Base-by-base conservation (phyloP, 2,329 filamentous ascomycete species). In the Chaetomiaceae sp. region DNA sequence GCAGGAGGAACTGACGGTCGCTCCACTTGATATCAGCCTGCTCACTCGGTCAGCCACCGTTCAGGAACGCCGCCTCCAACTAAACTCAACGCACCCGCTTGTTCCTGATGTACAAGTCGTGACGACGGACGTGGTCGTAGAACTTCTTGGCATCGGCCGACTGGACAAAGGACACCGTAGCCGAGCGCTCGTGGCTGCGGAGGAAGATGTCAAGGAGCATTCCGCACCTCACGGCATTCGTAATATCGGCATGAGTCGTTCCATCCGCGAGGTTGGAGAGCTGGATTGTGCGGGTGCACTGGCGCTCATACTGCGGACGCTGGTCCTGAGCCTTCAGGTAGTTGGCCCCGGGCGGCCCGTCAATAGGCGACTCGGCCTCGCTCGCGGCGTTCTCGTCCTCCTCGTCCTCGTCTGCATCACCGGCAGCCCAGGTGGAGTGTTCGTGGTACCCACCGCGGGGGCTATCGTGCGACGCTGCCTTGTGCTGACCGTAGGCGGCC, bases 11-110 rank as follows among this genome's bases (percentile, higher is more conserved):
- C 57, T 90, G 86, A 11, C 79, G 77, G 29, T 87, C 78, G 42
- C 74, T 76, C 87, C 86, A 91, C 49, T 70, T 71, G 30, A 86
- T 71, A 12, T 81, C 73, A 38, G 89, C 69, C 84, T 90, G 48
- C 39, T 14, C 34, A 10, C 30, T 18, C 27, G 9, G 30, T 40
- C 36, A 48, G 44, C 38, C 22, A 22, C 18, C 27, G 8, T 30
- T 12, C 22, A 43, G 6, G 10, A 22, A 51, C n/a, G 14, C 12
- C n/a, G 14, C 18, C 33, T 33, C n/a, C 15, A 22, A 5, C 17
- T 27, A 8, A 17, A 17, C 22, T n/a, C 8, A 12, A 61, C 78
- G 60, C 65, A 88, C 85, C 56, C 79, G 72, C 62, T 84, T 86
- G 44, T 76, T 75, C 40, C 78, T 78, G 52, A 93, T 71, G 57